Evolutionary conservation across 2,329 filamentous ascomycete genomes (phyloP), one percentile per base, ranked within the genome.

Genomic region (Penicillium sp.): DNA sequence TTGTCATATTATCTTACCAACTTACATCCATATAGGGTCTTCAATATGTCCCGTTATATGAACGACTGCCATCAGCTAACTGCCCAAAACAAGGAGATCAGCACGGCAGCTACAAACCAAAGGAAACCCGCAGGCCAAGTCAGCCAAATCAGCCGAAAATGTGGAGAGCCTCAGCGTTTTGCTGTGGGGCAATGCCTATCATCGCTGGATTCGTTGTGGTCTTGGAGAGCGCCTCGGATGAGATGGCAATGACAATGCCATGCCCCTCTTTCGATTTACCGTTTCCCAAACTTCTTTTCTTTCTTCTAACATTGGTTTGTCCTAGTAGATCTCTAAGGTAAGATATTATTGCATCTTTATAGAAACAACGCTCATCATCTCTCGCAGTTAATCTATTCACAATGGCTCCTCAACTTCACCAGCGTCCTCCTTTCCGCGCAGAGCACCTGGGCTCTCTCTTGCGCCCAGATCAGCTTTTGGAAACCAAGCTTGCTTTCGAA

Each of bases 371-470:
- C 53, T 57, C n/a, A 53, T 12, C 15, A 15, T 23, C 27, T 17
- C 27, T 8, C 10, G 15, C 38, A 57, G 45, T 19, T 9, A 25
- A 51, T 45, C 41, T 19, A 33, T 55, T 62, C 60, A 68, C 44
- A 31, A 74, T 74, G 72, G 66, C 67, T 42, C 62, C 65, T 59
- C 65, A 68, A 60, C 66, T 73, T 48, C 77, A 70, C 60, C 75
- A 75, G 61, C 73, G 76, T 59, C 83, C 85, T 42, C 87, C 86
- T 49, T 90, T 89, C 75, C 83, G 89, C 69, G 87, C 87, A 59
- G 88, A 91, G 75, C 88, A 91, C 64, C 82, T 89, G 60, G 88
- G 88, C 49, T 90, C 87, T 15, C 79, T 91, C 33, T 82, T 90
- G 57, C 86, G 88, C 33, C 87, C 88, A 1, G 73, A 84, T 52